Conservation (phyloP, 139 green algal species). For the Micromonas pusilla region DNA sequence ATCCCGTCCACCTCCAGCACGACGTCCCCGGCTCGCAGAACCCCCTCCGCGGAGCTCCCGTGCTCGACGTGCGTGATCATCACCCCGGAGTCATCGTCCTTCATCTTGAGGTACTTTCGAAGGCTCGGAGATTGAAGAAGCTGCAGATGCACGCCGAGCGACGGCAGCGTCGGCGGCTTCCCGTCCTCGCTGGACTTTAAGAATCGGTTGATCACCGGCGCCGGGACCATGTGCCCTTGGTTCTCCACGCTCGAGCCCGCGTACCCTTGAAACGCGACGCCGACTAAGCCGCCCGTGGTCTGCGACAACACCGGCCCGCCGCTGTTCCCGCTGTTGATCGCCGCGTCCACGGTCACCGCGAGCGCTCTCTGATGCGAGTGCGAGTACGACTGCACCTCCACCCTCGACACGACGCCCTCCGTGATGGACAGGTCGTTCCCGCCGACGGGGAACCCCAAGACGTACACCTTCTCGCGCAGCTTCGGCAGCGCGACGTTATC, state of each 20-base stretch:
- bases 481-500: conserved; percentile 46
- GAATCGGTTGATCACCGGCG: conserved; percentile 88
- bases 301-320: conserved; percentile 80
- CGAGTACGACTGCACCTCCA: conserved; percentile 90
- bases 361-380: conserved; percentile 86
- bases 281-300: conserved; percentile 65
- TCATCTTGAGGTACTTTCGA: not conserved
- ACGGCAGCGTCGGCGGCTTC: conserved; percentile 50
- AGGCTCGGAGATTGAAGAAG: not conserved
- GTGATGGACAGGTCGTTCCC: conserved; percentile 84
- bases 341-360: conserved; percentile 54
- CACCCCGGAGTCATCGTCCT: not conserved
- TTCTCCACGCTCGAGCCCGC: conserved; percentile 65
- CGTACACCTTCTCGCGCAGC: conserved; percentile 74
- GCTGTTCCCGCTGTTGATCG: conserved; percentile 66
- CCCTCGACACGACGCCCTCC: conserved; percentile 63
- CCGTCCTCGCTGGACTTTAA: conserved; percentile 36
- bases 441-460: conserved; percentile 78
- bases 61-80: conserved; percentile 11
- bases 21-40: not conserved
- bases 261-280: conserved; percentile 89
- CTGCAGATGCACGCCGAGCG: not conserved
- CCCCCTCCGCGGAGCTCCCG: not conserved
- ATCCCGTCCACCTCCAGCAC: not conserved
- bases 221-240: conserved; percentile 85